phyloP scores from a whole-genome alignment of 2,329 filamentous ascomycete genomes.

The Coleophoma cylindrospora region DNA sequence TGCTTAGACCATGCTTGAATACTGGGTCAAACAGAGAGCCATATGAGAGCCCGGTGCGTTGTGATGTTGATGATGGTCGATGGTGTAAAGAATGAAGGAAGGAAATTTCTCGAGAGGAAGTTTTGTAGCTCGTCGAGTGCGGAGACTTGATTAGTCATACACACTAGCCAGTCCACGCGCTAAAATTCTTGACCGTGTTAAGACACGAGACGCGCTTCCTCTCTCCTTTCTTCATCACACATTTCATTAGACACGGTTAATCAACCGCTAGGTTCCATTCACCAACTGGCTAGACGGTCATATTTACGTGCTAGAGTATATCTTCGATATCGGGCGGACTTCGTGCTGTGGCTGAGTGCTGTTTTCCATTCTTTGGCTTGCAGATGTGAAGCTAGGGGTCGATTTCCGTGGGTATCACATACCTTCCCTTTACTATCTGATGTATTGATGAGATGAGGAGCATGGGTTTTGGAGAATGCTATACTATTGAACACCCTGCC shows the following conservation, averaged over 20 bases:
- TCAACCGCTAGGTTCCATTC: conserved; percentile 21
- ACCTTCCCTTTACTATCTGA: background rate
- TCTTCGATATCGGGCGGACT: conserved; percentile 7
- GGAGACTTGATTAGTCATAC: background rate
- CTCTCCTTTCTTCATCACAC: conserved; percentile 13
- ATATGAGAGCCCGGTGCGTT: background rate
- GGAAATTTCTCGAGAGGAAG: conserved; percentile 1
- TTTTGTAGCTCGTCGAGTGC: background rate
- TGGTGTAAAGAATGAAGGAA: conserved; percentile 2
- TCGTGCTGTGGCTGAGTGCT: conserved; percentile 8
- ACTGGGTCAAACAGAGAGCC: too few relatives aligned
- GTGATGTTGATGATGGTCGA: background rate
- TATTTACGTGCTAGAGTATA: conserved; percentile 22
- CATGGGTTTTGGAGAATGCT: background rate
- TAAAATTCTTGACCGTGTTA: background rate
- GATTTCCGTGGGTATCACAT: conserved; percentile 10
- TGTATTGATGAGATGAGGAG: background rate
- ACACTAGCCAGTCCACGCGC: background rate
- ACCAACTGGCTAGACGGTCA: conserved; percentile 22
- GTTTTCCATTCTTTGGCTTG: too few relatives aligned
- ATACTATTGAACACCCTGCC: too few relatives aligned
- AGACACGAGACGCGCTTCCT: background rate
- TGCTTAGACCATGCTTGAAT: too few relatives aligned
- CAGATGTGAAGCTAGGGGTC: conserved; percentile 3
- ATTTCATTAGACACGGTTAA: conserved; percentile 20